Conservation (phyloP, 129 eudicot genomes). For the Escallonia rubra region DNA sequence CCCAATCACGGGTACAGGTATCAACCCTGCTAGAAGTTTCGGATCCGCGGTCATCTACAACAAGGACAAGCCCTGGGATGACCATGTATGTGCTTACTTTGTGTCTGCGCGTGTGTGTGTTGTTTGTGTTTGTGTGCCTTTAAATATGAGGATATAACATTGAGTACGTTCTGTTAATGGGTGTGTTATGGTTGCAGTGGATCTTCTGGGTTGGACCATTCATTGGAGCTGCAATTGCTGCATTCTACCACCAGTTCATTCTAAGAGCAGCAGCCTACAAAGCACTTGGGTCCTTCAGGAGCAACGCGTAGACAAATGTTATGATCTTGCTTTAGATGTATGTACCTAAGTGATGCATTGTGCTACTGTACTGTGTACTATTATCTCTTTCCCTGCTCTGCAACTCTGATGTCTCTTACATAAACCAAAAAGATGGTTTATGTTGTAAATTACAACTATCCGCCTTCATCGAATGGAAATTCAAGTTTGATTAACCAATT, state of each 20-base stretch:
- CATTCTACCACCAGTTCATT: slow-evolving; percentile 45
- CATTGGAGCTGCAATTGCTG: slow-evolving; percentile 43
- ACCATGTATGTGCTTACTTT: slow-evolving; percentile 23
- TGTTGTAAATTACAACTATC: too few relatives aligned
- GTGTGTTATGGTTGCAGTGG: slow-evolving; percentile 23
- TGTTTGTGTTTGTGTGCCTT: neutral
- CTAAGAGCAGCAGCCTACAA: slow-evolving; percentile 37
- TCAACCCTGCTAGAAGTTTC: slow-evolving; percentile 46
- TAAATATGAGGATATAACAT: neutral
- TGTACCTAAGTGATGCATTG: too few relatives aligned
- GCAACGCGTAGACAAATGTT: slow-evolving; percentile 24
- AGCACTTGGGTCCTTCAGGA: slow-evolving; percentile 47
- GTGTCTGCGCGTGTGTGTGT: neutral
- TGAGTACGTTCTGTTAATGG: neutral
- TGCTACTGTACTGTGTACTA: neutral
- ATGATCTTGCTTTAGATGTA: too few relatives aligned
- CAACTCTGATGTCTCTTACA: too few relatives aligned
- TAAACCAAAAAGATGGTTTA: too few relatives aligned
- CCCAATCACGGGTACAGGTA: slow-evolving; percentile 44
- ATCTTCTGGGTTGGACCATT: slow-evolving; percentile 53
- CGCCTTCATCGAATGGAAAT: too few relatives aligned
- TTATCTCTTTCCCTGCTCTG: too few relatives aligned
- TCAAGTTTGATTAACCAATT: too few relatives aligned
- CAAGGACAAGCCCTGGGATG: slow-evolving; percentile 39
- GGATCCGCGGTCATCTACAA: slow-evolving; percentile 44